Evolutionary conservation across 169 alveolate genomes (phyloP), one percentile per base, ranked within the genome.

Genomic region (Cryptosporidium canis): DNA sequence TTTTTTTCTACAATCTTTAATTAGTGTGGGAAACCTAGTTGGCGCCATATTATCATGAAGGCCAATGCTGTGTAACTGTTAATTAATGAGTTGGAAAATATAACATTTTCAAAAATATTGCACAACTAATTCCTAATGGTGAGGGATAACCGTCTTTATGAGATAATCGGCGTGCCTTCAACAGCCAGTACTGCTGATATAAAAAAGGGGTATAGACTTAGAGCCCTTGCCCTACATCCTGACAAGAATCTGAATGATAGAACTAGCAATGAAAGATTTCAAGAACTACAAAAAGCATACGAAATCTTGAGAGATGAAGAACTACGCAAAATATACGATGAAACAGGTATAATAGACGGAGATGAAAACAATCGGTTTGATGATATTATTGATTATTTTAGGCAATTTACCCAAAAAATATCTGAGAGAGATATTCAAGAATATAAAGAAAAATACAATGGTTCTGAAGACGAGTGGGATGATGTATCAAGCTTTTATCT

Each of bases 241-340:
- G 98, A 94, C 82, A 95, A 95, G 83, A 94, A 94, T 51, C 93
- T 90, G n/a, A 91, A 90, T 91, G 95, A 91, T 65, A 93, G 91
- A 21, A 44, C 84, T 29, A 94, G 96, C 41, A 83, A 83, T 31
- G 94, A 85, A 53, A 92, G 92, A 53, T 94, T 93, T 83, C 85
- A 92, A 45, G 92, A 93, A 67, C 83, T 95, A 18, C 92, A 91
- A 41, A 92, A 93, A 48, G 96, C 98, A 16, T 94, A 94, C 67
- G 92, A 93, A 71, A 90, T 94, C n/a, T 90, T 95, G 39, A 68
- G 91, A 41, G 95, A 95, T 85, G 85, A 85, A 37, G 90, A 77
- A 18, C 37, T 64, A 37, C 56, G 87, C 1, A 61, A 39, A 11
- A 11, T 35, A 56, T 77, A 77, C 37, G 87, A 77, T 58, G 87